phyloP scores from a whole-genome alignment of 345 rosid species.

The Angophora floribunda region DNA sequence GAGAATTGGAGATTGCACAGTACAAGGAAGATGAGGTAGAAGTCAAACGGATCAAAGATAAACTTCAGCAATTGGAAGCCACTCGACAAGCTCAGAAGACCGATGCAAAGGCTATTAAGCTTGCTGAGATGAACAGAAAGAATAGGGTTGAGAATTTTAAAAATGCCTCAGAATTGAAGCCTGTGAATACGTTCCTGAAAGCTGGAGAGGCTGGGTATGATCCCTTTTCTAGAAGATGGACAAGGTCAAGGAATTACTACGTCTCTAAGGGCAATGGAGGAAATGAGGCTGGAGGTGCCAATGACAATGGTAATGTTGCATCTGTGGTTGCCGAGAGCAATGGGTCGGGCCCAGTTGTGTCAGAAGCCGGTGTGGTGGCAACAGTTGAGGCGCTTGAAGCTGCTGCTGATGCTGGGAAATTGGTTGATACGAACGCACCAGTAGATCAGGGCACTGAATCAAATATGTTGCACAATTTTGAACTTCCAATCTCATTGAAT shows the following conservation, averaged over 20 bases:
- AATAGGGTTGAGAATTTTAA: conserved; percentile 92
- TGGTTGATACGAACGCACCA: conserved; percentile 89
- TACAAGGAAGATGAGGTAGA: conserved; percentile 66
- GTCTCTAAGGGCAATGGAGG: conserved; percentile 33
- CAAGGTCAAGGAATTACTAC: conserved; percentile 87
- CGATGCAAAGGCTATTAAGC: conserved; percentile 68
- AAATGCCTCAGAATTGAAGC: conserved; percentile 79
- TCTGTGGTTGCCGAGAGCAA: conserved; percentile 5
- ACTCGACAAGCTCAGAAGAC: conserved; percentile 53
- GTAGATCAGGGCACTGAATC: conserved; percentile 79
- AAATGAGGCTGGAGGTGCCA: conserved; percentile 10
- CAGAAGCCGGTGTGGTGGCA: conserved; percentile 42
- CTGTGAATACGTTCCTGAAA: conserved; percentile 45
- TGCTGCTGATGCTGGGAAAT: conserved; percentile 97
- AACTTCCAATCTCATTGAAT: conserved; percentile 56
- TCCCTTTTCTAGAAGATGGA: conserved; percentile 99
- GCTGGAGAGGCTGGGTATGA: conserved; percentile 99
- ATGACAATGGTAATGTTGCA: conserved; percentile 18
- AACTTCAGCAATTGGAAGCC: conserved; percentile 75
- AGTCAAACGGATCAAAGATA: conserved; percentile 64
- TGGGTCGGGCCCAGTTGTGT: conserved; percentile 10
- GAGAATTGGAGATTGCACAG: conserved; percentile 70
- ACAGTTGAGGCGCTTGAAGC: conserved; percentile 83
- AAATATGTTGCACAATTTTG: conserved; percentile 68
- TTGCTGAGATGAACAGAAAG: conserved; percentile 96